A percentile compares a stretch with the other conserved stretches of the same genome.
These are phyloP conservation scores for Chlorophyllum brunneum DNA, from an alignment of 768 basidiomycete genomes.

Conservation along the genomic window DNA sequence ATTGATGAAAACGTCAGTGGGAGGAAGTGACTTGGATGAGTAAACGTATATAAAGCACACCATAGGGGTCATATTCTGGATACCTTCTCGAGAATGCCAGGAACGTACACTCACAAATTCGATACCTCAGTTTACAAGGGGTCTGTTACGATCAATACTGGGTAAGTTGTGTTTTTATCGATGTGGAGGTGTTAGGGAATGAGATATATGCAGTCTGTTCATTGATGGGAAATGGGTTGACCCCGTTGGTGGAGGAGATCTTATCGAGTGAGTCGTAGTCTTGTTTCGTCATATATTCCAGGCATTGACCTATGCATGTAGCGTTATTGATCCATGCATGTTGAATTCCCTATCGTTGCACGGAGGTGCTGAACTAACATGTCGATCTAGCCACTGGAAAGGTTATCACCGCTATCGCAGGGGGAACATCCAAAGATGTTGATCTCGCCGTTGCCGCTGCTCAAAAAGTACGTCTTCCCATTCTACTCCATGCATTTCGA, in stretches of 20 bases:
- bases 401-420: conserved; percentile 50
- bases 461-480: conserved; percentile 36
- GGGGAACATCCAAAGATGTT: conserved; percentile 66
- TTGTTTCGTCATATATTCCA: conserved; percentile 3
- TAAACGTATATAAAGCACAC: no score
- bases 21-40: no score
- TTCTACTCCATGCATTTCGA: not conserved
- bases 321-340: conserved; percentile 51
- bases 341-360: not conserved
- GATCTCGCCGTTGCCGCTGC: conserved; percentile 72
- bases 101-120: conserved; percentile 19
- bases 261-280: conserved; percentile 57
- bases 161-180: conserved; percentile 17
- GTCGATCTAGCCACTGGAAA: conserved; percentile 54
- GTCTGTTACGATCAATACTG: conserved; percentile 18
- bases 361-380: not conserved
- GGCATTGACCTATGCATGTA: conserved; percentile 23
- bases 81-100: conserved; percentile 18
- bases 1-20: no score
- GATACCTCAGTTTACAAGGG: conserved; percentile 20
- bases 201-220: conserved; percentile 46
- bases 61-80: no score
- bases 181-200: not conserved
- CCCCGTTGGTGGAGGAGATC: conserved; percentile 42
- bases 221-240: conserved; percentile 67